Conservation (phyloP, 2,329 filamentous ascomycete genomes). For the Aspergillus pseudonomiae region DNA sequence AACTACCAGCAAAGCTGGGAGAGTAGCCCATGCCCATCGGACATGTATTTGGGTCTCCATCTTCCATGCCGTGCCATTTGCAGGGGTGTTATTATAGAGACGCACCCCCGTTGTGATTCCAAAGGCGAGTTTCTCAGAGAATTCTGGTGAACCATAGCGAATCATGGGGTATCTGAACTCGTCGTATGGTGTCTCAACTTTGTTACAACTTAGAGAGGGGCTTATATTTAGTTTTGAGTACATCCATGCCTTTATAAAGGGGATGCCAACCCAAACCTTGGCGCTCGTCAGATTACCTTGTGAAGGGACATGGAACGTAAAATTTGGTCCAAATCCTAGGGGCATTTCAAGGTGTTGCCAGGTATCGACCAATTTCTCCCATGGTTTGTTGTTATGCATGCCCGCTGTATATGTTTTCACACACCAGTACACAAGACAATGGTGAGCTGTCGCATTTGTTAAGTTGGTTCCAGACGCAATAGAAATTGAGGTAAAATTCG, state of each 20-base stretch:
- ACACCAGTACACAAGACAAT: constrained; percentile 1
- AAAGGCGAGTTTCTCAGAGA: background rate
- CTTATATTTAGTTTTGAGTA: background rate
- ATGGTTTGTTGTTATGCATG: background rate
- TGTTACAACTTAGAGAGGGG: background rate
- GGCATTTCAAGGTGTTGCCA: background rate
- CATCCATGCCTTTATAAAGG: background rate
- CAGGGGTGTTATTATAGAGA: background rate
- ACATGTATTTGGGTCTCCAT: constrained; percentile 2
- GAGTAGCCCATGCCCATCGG: background rate
- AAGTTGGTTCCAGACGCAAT: background rate
- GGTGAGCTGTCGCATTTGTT: background rate
- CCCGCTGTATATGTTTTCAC: background rate
- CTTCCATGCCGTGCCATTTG: background rate
- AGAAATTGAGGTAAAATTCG: background rate
- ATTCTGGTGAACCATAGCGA: background rate
- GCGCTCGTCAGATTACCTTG: background rate
- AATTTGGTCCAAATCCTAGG: background rate
- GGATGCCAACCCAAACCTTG: background rate
- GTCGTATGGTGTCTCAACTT: background rate
- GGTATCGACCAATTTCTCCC: background rate
- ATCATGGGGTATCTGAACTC: background rate
- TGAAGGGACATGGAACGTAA: background rate
- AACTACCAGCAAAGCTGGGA: background rate
- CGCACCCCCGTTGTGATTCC: background rate